These are phyloP conservation scores for Monosporascus cannonballus DNA, from an alignment of 2,329 filamentous ascomycete species.

Conservation along the genomic window DNA sequence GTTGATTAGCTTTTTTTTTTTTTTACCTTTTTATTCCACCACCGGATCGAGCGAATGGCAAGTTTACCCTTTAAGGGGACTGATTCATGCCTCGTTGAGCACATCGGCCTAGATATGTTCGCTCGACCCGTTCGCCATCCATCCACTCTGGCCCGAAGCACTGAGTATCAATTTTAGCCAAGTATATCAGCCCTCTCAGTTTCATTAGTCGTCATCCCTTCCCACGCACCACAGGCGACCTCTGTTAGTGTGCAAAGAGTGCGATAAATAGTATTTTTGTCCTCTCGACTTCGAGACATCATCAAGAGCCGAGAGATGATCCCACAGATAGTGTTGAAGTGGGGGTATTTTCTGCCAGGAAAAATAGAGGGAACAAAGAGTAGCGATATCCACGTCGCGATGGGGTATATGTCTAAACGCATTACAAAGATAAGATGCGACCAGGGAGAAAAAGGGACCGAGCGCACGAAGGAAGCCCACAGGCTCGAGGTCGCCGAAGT, in stretches of 20 bases:
- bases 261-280: not conserved
- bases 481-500: slow-evolving; percentile 17
- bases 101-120: not conserved
- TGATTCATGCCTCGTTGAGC: too few species aligned
- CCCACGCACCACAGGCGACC: not conserved
- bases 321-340: slow-evolving; percentile 6
- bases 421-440: slow-evolving; percentile 3
- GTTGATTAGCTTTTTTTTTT: too few species aligned
- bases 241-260: not conserved
- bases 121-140: not conserved
- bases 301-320: not conserved
- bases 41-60: not conserved
- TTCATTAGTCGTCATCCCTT: not conserved
- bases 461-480: slow-evolving; percentile 18
- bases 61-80: not conserved
- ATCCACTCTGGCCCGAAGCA: not conserved
- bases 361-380: not conserved
- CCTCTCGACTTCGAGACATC: not conserved
- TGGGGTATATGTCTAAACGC: slow-evolving; percentile 5
- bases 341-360: slow-evolving; percentile 7
- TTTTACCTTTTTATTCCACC: too few species aligned
- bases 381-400: slow-evolving; percentile 3
- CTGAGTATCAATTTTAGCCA: not conserved
- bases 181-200: not conserved
- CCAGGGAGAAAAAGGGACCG: slow-evolving; percentile 9